phyloP scores from a whole-genome alignment of 2,329 filamentous ascomycete genomes.

The Pseudogymnoascus sp. region DNA sequence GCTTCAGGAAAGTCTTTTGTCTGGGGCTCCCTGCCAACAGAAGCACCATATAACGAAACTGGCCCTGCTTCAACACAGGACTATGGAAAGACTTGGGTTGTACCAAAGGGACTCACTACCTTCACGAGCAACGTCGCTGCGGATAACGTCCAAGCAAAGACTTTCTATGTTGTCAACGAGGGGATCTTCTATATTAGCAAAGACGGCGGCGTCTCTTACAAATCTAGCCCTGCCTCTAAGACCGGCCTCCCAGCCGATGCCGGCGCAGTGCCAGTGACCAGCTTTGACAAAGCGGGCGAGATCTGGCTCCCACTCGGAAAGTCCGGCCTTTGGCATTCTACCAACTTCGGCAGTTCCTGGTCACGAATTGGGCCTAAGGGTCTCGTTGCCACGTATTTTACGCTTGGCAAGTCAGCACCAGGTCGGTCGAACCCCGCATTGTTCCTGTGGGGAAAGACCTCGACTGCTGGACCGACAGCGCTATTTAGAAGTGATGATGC shows the following conservation, averaged over 20 bases:
- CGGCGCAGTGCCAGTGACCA: constrained; percentile 13
- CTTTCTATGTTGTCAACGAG: constrained; percentile 14
- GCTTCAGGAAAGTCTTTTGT: constrained; percentile 15
- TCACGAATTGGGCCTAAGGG: constrained; percentile 11
- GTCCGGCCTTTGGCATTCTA: constrained; percentile 14
- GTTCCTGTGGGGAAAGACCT: constrained; percentile 13
- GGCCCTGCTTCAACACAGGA: constrained; percentile 14
- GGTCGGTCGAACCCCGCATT: constrained; percentile 12
- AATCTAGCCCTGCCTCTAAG: constrained; percentile 9
- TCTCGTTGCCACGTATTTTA: constrained; percentile 11
- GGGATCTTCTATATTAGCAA: constrained; percentile 15
- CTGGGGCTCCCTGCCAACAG: constrained; percentile 10
- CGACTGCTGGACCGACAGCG: not conserved
- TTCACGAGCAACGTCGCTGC: constrained; percentile 13
- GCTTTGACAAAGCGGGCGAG: constrained; percentile 14
- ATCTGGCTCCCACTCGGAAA: constrained; percentile 16
- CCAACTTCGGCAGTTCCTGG: constrained; percentile 13
- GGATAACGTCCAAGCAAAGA: constrained; percentile 15
- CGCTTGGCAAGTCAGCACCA: constrained; percentile 13
- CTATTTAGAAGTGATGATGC: not conserved
- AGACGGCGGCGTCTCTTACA: constrained; percentile 15
- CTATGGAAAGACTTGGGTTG: constrained; percentile 13
- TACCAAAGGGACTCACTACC: constrained; percentile 12
- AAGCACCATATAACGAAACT: constrained; percentile 10
- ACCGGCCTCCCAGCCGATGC: constrained; percentile 14